Evolutionary conservation across 306 rosid species (phyloP).

Genomic region (Comarum palustre): DNA sequence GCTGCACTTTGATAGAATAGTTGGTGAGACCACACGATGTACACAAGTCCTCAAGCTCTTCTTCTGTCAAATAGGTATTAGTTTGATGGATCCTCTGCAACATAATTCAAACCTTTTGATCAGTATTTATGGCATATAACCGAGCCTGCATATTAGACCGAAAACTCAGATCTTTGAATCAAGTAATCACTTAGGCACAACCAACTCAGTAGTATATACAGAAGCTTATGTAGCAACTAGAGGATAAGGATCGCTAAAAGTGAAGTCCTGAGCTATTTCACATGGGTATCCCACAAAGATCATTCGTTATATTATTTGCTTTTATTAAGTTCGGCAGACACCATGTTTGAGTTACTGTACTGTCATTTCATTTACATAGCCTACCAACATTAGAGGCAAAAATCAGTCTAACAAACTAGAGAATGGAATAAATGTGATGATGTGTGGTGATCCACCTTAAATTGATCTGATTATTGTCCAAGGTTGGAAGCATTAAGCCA

Average conservation of each 20-base stretch:
- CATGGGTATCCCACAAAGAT: too few relatives aligned
- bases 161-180: too few relatives aligned
- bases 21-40: slow-evolving; percentile 74
- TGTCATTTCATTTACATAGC: background rate
- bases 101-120: slow-evolving; percentile 2
- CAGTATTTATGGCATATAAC: background rate
- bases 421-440: background rate
- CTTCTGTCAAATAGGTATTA: slow-evolving; percentile 46
- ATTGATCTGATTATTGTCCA: too few relatives aligned
- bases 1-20: slow-evolving; percentile 63
- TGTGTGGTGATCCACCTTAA: background rate
- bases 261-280: too few relatives aligned
- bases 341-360: background rate
- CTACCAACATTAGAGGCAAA: background rate
- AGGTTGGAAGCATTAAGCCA: background rate
- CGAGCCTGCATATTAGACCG: too few relatives aligned
- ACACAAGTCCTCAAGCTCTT: slow-evolving; percentile 70
- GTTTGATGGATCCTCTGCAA: slow-evolving; percentile 45
- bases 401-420: too few relatives aligned
- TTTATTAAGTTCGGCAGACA: too few relatives aligned
- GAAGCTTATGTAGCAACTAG: too few relatives aligned
- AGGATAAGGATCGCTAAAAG: too few relatives aligned
- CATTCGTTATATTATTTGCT: too few relatives aligned
- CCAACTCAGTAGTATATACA: too few relatives aligned
- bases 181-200: too few relatives aligned